Percentiles rank a stretch among this genome's conserved stretches.
phyloP scores from a whole-genome alignment of 1,139 yeast species.

The Candida sp. region DNA sequence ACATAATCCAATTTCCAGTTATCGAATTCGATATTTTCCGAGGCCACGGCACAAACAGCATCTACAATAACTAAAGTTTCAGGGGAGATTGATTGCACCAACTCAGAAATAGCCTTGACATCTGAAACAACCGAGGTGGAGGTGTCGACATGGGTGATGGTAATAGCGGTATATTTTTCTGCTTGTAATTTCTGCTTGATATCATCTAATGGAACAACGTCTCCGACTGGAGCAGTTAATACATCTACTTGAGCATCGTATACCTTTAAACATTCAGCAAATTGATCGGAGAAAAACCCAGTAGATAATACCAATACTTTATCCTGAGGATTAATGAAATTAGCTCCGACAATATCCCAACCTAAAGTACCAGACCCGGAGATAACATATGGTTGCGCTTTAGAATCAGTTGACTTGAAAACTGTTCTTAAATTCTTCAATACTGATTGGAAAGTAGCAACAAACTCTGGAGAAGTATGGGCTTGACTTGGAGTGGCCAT shows the following conservation, averaged over 20 bases:
- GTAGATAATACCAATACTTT: constrained; percentile 81
- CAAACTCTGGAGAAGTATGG: constrained; percentile 88
- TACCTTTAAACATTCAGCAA: constrained; percentile 73
- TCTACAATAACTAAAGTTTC: constrained; percentile 83
- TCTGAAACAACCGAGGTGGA: constrained; percentile 88
- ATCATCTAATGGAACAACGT: constrained; percentile 55
- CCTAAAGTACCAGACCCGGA: constrained; percentile 96
- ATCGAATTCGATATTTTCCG: constrained; percentile 82
- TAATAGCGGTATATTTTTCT: constrained; percentile 62
- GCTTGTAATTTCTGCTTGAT: constrained; percentile 53
- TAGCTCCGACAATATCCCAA: constrained; percentile 88
- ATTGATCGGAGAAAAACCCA: constrained; percentile 88
- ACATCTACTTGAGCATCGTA: constrained; percentile 75
- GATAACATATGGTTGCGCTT: constrained; percentile 74
- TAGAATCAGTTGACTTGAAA: constrained; percentile 64
- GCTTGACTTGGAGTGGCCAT: constrained; percentile 86
- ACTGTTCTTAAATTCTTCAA: constrained; percentile 67
- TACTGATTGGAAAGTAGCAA: constrained; percentile 66
- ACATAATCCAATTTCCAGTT: constrained; percentile 89
- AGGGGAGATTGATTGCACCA: constrained; percentile 67
- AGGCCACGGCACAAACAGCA: constrained; percentile 93
- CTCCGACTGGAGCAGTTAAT: constrained; percentile 69
- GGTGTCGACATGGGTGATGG: constrained; percentile 94
- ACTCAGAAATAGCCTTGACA: constrained; percentile 57
- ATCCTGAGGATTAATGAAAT: constrained; percentile 64